Conservation (phyloP, 352 stramenopile genomes). For the Pilasporangium apinafurcum region DNA sequence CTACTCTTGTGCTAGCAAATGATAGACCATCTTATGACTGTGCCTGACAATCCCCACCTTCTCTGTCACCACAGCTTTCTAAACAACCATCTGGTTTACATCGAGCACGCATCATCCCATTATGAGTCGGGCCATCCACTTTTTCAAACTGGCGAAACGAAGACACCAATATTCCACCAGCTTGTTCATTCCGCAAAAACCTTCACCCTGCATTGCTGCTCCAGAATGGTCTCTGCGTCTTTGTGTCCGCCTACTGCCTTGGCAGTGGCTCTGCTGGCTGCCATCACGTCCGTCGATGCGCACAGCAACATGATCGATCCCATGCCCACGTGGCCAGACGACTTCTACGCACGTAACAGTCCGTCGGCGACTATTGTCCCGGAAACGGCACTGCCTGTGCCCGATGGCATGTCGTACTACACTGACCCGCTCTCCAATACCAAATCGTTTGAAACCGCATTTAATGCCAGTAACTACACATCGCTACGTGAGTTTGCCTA, state of each 20-base stretch:
- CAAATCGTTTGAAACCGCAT: slow-evolving; percentile 13
- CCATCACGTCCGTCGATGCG: slow-evolving; percentile 18
- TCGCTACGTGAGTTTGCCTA: slow-evolving; percentile 36
- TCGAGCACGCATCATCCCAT: no score
- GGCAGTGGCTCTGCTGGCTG: slow-evolving; percentile 9
- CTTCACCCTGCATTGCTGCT: no score
- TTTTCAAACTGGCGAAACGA: no score
- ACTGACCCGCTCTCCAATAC: slow-evolving; percentile 14
- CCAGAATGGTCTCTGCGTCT: no score
- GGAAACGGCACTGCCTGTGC: slow-evolving; percentile 19
- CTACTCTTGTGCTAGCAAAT: no score
- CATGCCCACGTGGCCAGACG: slow-evolving; percentile 25
- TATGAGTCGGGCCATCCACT: no score
- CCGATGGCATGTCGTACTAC: slow-evolving; percentile 32
- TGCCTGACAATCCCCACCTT: no score
- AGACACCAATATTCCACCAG: no score
- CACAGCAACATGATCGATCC: slow-evolving; percentile 42
- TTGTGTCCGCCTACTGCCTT: slow-evolving; percentile 9
- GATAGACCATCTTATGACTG: no score
- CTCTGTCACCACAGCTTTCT: no score
- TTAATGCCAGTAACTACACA: slow-evolving; percentile 30
- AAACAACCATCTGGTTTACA: no score
- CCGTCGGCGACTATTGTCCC: slow-evolving; percentile 36
- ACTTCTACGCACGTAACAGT: slow-evolving; percentile 23
- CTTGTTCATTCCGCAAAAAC: no score